phyloP scores from a whole-genome alignment of 352 stramenopile genomes.

The Phytopythium montanum region DNA sequence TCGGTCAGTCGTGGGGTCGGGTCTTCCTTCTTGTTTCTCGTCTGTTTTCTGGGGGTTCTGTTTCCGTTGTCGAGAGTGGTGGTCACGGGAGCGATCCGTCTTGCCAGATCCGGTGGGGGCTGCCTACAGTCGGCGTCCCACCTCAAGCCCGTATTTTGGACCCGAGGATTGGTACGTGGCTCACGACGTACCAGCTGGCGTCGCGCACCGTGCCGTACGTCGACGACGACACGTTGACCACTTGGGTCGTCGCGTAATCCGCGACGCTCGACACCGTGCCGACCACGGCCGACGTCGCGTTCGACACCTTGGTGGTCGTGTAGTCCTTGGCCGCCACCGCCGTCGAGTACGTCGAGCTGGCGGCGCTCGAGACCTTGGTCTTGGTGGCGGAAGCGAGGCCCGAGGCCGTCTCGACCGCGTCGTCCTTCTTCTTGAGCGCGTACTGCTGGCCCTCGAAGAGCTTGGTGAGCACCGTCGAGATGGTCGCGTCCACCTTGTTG shows the following conservation, averaged over 20 bases:
- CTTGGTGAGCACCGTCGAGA: constrained; percentile 45
- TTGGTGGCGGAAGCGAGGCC: constrained; percentile 38
- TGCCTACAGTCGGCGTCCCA: constrained; percentile 31
- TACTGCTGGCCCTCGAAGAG: constrained; percentile 60
- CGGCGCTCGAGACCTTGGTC: constrained; percentile 34
- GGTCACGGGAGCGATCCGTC: not conserved
- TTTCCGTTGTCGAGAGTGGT: not conserved
- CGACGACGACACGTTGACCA: constrained; percentile 65
- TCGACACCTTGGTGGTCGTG: constrained; percentile 39
- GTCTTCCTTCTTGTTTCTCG: not conserved
- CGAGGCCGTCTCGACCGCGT: constrained; percentile 33
- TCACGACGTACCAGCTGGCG: constrained; percentile 46
- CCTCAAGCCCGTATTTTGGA: constrained; percentile 58
- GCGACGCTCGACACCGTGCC: constrained; percentile 43
- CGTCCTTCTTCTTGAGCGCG: constrained; percentile 68
- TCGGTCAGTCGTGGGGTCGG: not conserved
- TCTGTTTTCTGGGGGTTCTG: not conserved
- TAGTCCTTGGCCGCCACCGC: constrained; percentile 61
- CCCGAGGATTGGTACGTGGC: constrained; percentile 58
- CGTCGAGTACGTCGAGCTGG: constrained; percentile 35
- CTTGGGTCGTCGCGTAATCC: constrained; percentile 63
- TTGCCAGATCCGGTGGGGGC: constrained; percentile 36
- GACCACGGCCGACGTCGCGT: constrained; percentile 31
- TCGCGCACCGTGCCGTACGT: constrained; percentile 52
- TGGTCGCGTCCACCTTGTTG: constrained; percentile 58